Evolutionary conservation across 495 filamentous ascomycete genomes (phyloP), one percentile per base, ranked within the genome.

Genomic region (Hypoxylon lienhwacheense): DNA sequence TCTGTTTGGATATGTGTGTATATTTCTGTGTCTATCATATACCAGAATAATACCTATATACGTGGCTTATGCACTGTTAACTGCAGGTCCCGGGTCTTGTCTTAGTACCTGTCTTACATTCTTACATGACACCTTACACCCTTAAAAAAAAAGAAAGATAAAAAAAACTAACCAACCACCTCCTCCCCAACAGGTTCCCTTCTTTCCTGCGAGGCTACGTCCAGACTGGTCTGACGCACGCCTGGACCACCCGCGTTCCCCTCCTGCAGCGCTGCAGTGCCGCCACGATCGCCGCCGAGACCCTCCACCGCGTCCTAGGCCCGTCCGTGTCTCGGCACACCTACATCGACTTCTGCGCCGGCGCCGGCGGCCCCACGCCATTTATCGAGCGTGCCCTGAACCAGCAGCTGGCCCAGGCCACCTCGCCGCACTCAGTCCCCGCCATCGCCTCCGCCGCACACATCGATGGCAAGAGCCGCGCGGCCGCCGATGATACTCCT

Each of bases 291-390:
- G 76, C 74, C 10, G 76, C 78, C 51, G 64, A 69, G 43, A 69
- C 79, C 28, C 71, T 85, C 17, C 67, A 71, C 11, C 58, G 54
- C 41, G 68, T 58, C 22, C 77, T 79, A 20, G 71, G 55, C 20
- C 17, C 35, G 22, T 61, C 69, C 29, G 60, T 74, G 1, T 72
- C 70, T 21, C 72, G 60, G 5, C 78, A 81, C 61, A 78, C 77
- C 12, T 81, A 86, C 49, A 79, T 89, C 43, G 87, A 91, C 67
- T 85, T 89, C 67, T 88, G 85, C 66, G 83, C 87, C 12, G 87
- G 87, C 46, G 84, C 76, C 19, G 87, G 87, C 32, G 87, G 86
- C 0, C 85, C 85, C 0, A 86, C 82, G 2, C 80, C 81, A 0
- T 67, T 66, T n/a, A 81, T 88, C 46, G 84, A 88, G 67, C 71